Percentiles rank a stretch among this genome's conserved stretches.
Evolutionary conservation across 768 basidiomycete species (phyloP).

Genomic region (Boletus coccyginus): DNA sequence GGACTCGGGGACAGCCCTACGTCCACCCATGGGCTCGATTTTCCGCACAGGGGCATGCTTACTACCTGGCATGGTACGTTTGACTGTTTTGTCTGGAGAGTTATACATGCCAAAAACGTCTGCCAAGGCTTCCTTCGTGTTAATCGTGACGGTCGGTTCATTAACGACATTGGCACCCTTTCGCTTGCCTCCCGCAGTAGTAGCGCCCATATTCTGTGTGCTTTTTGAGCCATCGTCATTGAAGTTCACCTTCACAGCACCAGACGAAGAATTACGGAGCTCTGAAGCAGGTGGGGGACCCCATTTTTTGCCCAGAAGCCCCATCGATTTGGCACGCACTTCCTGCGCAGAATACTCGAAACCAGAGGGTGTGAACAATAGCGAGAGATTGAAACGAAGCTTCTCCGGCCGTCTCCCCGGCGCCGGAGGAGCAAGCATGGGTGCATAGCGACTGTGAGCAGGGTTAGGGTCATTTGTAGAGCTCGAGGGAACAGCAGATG

Average conservation of each 20-base stretch:
- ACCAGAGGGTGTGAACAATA: constrained; percentile 73
- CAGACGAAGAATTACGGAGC: constrained; percentile 33
- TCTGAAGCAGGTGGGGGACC: constrained; percentile 54
- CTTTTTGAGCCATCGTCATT: constrained; percentile 55
- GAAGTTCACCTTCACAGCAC: constrained; percentile 50
- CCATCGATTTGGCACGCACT: constrained; percentile 77
- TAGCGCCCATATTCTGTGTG: constrained; percentile 36
- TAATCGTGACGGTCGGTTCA: constrained; percentile 92
- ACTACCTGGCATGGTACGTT: constrained; percentile 54
- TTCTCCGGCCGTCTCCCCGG: constrained; percentile 73
- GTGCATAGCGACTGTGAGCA: constrained; percentile 53
- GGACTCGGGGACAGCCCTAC: constrained; percentile 19
- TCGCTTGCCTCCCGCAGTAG: constrained; percentile 32
- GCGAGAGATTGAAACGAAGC: constrained; percentile 60
- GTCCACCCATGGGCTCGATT: constrained; percentile 52
- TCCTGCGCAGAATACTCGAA: constrained; percentile 86
- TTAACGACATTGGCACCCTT: constrained; percentile 44
- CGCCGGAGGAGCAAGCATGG: constrained; percentile 67
- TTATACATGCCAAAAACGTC: constrained; percentile 98
- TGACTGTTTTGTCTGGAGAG: constrained; percentile 75
- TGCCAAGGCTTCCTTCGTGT: constrained; percentile 91
- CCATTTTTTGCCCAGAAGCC: constrained; percentile 84
- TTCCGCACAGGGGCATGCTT: constrained; percentile 72
- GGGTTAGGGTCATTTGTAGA: constrained; percentile 39
- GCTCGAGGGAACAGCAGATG: constrained; percentile 22